Conservation (phyloP, 1,139 yeast species). For the Blastobotrys malaysiensis region DNA sequence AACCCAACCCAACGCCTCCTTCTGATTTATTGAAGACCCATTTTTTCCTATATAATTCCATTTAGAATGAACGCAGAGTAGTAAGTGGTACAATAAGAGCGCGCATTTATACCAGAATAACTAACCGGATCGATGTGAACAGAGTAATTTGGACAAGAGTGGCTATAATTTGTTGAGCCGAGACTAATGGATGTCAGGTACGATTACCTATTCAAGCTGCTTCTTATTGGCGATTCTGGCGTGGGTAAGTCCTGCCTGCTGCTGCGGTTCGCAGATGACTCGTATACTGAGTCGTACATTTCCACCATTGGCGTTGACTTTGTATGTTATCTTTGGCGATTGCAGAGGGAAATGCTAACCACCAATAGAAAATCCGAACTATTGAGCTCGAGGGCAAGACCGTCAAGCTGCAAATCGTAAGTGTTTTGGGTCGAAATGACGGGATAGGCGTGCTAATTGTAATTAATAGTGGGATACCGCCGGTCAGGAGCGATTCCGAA, state of each 20-base stretch:
- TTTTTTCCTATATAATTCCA: not conserved
- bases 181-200: slow-evolving; percentile 38
- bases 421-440: no score
- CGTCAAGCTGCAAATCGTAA: slow-evolving; percentile 79
- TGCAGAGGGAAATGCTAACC: not conserved
- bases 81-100: slow-evolving; percentile 12
- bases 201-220: slow-evolving; percentile 92
- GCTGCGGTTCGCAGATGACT: slow-evolving; percentile 94
- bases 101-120: not conserved
- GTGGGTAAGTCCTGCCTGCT: slow-evolving; percentile 96
- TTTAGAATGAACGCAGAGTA: slow-evolving; percentile 20
- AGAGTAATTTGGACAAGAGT: not conserved
- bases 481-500: slow-evolving; percentile 96
- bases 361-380: slow-evolving; percentile 73
- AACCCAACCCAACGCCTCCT: not conserved
- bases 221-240: slow-evolving; percentile 96
- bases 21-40: not conserved
- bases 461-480: slow-evolving; percentile 82
- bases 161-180: not conserved
- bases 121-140: not conserved
- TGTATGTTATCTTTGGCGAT: slow-evolving; percentile 22
- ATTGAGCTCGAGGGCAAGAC: slow-evolving; percentile 96
- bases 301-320: slow-evolving; percentile 98
- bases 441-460: no score
- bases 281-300: slow-evolving; percentile 94